Base-by-base conservation (phyloP, 306 rosid genomes). In the Cercis canadensis region DNA sequence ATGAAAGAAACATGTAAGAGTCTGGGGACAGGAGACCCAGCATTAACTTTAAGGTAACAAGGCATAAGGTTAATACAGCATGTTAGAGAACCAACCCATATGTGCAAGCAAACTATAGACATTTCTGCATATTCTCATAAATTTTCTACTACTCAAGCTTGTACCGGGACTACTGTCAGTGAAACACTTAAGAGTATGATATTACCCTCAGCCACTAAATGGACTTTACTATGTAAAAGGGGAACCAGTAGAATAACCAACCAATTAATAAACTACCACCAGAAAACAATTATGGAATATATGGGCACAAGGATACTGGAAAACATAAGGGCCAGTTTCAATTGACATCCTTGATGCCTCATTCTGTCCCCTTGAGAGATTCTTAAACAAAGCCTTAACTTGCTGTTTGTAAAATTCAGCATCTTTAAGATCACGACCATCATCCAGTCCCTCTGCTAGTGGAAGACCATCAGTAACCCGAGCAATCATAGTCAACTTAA, bases 381-480 rank as follows among this genome's bases (percentile, higher is more conserved):
- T 90, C 84, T 94, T 94, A 77, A 94, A 94, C 84, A 94, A 61
- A 34, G 97, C 83, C 84, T 94, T 94, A 73, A 85, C 96, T 89
- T 94, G 98, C 75, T 90, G 96, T 81, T 90, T 94, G 79, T 86
- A 94, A 73, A 81, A 84, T 37, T 94, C 96, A 1, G 81, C 75
- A 67, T 94, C 97, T 72, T 73, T 80, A 53, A 94, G 41, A 86
- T 89, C 97, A 40, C 96, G 95, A 7, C 89, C 88, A 70, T 94
- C 96, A 80, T 94, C 97, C 73, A 94, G 76, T 75, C 98, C 98
- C 79, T 94, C 98, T 64, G 84, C 96, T 29, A 89, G 80, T 10
- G 92, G 92, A 84, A 94, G 98, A 67, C 97, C 98, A 40, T 90
- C 98, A 57, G 92, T 94, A 70, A 90, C 89, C 56, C 98, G 98